Evolutionary conservation across 1,284 basidiomycete species (phyloP).

Genomic region (Malassezia cuniculi): DNA sequence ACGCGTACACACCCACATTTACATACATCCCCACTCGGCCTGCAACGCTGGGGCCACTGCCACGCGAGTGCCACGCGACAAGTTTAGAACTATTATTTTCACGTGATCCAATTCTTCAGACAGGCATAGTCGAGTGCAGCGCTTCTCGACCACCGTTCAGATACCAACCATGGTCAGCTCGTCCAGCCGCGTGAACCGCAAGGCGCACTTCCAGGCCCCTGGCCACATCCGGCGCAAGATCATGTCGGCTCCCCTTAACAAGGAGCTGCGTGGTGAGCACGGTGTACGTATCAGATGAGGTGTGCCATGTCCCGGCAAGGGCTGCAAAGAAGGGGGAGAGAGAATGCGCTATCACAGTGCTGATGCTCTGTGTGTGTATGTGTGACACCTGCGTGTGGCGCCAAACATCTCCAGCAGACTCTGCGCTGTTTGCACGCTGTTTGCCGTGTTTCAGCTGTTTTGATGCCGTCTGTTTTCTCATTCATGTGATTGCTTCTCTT

Average conservation of each 20-base stretch:
- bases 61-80: no score
- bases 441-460: slow-evolving; percentile 8
- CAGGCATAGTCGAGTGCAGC: no score
- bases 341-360: neutral
- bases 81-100: no score
- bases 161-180: slow-evolving; percentile 36
- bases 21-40: no score
- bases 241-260: slow-evolving; percentile 88
- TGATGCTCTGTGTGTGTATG: no score
- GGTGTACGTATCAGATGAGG: slow-evolving; percentile 54
- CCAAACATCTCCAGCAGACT: neutral
- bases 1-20: no score
- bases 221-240: slow-evolving; percentile 71
- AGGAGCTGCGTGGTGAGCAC: slow-evolving; percentile 86
- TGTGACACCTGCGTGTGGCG: no score
- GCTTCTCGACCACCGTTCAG: slow-evolving; percentile 17
- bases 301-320: neutral
- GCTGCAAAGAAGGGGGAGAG: neutral
- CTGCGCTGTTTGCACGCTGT: neutral
- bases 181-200: slow-evolving; percentile 32
- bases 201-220: slow-evolving; percentile 42
- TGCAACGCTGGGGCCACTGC: no score
- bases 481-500: neutral
- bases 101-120: no score
- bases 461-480: neutral